Evolutionary conservation across 768 basidiomycete species (phyloP).

Genomic region (Boletus coccyginus): DNA sequence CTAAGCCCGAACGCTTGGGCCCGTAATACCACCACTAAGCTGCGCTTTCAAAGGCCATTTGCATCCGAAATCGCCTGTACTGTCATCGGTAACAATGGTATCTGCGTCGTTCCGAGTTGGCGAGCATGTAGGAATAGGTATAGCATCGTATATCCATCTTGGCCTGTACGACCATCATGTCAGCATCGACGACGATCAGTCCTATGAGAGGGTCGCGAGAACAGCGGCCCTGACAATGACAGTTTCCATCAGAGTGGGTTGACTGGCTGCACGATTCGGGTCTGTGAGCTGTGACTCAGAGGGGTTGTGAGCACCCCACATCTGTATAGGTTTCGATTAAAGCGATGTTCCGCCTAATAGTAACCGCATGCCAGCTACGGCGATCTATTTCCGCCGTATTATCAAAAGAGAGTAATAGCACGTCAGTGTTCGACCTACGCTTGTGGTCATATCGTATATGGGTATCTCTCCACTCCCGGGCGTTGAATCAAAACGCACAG

Average conservation of each 20-base stretch:
- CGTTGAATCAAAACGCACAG: slow-evolving; percentile 3
- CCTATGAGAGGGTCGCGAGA: background rate
- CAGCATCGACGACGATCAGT: background rate
- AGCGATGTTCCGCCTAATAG: background rate
- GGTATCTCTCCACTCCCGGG: background rate
- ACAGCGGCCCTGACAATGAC: background rate
- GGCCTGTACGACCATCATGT: background rate
- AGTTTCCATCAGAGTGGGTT: background rate
- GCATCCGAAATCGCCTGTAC: background rate
- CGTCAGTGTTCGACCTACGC: background rate
- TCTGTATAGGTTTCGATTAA: background rate
- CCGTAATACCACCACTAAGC: background rate
- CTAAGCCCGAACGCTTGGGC: background rate
- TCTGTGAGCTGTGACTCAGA: background rate
- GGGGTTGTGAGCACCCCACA: no score
- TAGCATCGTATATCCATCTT: background rate
- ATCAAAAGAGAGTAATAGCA: background rate
- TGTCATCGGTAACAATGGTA: background rate
- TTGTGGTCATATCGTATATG: background rate
- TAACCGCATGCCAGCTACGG: background rate
- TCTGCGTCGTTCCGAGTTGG: background rate
- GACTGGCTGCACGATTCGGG: background rate
- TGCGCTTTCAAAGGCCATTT: background rate
- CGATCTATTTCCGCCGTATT: background rate
- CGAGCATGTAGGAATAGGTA: background rate